A percentile compares a stretch with the other conserved stretches of the same genome.
Evolutionary conservation across 352 stramenopile genomes (phyloP).

Genomic region (Phytophthora lateralis): DNA sequence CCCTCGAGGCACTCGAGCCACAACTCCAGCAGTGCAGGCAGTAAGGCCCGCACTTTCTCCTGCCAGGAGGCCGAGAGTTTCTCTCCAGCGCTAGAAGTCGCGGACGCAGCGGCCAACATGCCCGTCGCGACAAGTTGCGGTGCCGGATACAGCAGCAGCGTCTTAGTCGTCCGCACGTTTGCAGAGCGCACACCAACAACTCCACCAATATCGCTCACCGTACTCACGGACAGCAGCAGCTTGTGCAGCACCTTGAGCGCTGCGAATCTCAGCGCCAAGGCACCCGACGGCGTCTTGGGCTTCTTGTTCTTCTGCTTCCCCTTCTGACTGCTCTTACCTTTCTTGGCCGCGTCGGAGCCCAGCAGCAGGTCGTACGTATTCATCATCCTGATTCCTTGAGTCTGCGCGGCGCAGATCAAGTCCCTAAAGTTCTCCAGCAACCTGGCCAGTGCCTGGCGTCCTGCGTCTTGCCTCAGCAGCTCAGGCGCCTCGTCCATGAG

Average conservation of each 20-base stretch:
- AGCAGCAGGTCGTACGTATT: constrained; percentile 78
- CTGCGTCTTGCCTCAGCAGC: constrained; percentile 58
- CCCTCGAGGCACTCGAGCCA: constrained; percentile 78
- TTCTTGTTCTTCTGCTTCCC: constrained; percentile 49
- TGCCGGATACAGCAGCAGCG: constrained; percentile 59
- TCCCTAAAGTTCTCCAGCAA: constrained; percentile 85
- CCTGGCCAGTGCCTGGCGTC: constrained; percentile 57
- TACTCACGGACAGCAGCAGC: constrained; percentile 58
- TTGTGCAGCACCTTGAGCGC: constrained; percentile 73
- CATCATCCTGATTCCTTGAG: constrained; percentile 75
- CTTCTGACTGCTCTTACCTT: constrained; percentile 21
- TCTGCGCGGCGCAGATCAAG: constrained; percentile 63
- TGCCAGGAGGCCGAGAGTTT: constrained; percentile 63
- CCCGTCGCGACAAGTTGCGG: constrained; percentile 41
- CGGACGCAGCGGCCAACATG: constrained; percentile 30
- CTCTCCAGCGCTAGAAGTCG: constrained; percentile 18
- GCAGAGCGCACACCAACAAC: constrained; percentile 12
- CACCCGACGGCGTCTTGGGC: constrained; percentile 45
- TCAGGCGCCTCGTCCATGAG: constrained; percentile 66
- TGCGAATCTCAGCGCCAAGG: constrained; percentile 60
- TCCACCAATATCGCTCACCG: neutral
- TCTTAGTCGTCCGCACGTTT: constrained; percentile 34
- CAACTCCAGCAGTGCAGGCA: constrained; percentile 68
- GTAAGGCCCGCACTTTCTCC: constrained; percentile 62
- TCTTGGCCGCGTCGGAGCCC: constrained; percentile 23